phyloP scores from a whole-genome alignment of 345 rosid genomes.

The Eucalyptus marginata region DNA sequence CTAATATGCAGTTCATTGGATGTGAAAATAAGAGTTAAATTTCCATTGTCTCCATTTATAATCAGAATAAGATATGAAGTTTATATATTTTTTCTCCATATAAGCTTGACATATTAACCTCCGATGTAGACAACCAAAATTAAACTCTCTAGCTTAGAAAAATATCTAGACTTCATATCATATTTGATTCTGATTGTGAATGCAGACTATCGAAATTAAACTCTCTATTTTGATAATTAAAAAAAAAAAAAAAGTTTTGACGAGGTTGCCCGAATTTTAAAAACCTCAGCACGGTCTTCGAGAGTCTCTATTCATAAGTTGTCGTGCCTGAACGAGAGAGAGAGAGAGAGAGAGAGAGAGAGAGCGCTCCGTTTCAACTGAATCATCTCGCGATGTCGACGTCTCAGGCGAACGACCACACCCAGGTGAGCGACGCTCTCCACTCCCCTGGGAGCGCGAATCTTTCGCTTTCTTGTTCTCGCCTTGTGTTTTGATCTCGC shows the following conservation, averaged over 20 bases:
- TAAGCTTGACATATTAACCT: neutral
- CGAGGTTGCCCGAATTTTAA: neutral
- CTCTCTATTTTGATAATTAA: neutral
- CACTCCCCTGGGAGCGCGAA: neutral
- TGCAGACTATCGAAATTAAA: neutral
- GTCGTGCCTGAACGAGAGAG: neutral
- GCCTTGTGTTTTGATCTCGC: neutral
- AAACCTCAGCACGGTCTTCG: neutral
- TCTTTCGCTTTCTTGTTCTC: neutral
- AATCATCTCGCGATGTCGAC: neutral
- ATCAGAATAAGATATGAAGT: neutral
- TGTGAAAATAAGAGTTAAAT: neutral
- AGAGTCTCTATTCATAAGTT: neutral
- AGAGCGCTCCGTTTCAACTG: neutral
- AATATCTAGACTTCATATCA: neutral
- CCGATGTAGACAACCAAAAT: neutral
- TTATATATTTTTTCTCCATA: fast-evolving
- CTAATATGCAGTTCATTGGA: fast-evolving
- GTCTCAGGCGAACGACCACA: neutral
- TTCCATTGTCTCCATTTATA: fast-evolving
- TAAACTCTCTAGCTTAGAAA: neutral
- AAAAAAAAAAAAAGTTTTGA: neutral
- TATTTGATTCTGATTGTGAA: neutral
- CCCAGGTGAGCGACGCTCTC: neutral
- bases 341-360: neutral